Conservation (phyloP, 2,329 filamentous ascomycete genomes). For the Exophiala bonariae region DNA sequence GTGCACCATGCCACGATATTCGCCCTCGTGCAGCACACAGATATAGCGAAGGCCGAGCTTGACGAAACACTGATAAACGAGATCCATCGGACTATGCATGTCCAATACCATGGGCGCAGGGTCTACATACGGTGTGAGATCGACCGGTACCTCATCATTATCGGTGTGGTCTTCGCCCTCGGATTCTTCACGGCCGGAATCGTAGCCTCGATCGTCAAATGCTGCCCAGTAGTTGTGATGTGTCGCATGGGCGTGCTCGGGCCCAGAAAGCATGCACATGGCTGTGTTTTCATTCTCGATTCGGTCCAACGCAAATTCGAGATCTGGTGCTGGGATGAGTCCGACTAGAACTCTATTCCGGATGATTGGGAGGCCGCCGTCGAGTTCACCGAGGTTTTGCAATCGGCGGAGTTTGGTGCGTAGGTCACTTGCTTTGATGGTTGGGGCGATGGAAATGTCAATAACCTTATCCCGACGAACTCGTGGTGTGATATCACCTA, state of each 20-base stretch:
- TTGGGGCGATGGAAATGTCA: conserved; percentile 79
- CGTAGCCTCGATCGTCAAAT: conserved; percentile 22
- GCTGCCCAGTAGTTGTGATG: conserved; percentile 21
- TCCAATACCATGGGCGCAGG: conserved; percentile 86
- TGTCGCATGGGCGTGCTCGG: conserved; percentile 47
- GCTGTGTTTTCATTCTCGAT: conserved; percentile 66
- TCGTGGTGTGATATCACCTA: conserved; percentile 81
- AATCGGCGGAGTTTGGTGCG: conserved; percentile 78
- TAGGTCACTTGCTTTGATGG: conserved; percentile 74
- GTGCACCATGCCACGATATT: conserved; percentile 88
- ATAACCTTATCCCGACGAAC: conserved; percentile 76
- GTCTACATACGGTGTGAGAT: conserved; percentile 91
- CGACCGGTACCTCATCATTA: conserved; percentile 62
- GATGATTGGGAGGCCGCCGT: conserved; percentile 86
- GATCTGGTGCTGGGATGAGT: conserved; percentile 87
- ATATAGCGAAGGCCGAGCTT: conserved; percentile 92
- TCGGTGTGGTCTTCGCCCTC: conserved; percentile 59
- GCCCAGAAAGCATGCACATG: conserved; percentile 78
- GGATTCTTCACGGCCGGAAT: conserved; percentile 60
- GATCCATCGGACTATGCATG: conserved; percentile 84
- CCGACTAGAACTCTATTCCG: conserved; percentile 78
- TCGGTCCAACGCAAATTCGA: conserved; percentile 88
- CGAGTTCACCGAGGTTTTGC: conserved; percentile 83
- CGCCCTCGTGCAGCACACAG: conserved; percentile 80
- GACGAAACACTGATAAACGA: conserved; percentile 95